Conservation (phyloP, 257 asterid species). For the Capsicum rhomboideum region DNA sequence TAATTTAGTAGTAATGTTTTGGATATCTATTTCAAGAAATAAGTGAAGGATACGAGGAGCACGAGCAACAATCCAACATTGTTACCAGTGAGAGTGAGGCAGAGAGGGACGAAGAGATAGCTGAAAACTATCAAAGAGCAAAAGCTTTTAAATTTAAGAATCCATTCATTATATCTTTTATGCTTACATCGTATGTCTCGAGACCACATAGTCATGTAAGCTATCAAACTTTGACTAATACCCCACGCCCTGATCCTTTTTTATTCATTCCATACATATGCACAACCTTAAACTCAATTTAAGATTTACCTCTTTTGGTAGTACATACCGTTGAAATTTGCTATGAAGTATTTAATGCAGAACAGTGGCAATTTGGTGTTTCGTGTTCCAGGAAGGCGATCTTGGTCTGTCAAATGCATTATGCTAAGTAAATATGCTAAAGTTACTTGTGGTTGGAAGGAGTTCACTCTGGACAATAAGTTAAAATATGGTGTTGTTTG, state of each 20-base stretch:
- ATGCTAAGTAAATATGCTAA: neutral
- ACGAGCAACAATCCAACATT: neutral
- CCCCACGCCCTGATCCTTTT: neutral
- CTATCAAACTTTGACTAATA: neutral
- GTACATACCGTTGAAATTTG: neutral
- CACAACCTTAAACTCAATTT: neutral
- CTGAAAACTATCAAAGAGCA: no score
- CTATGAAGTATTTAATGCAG: neutral
- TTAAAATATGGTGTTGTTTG: neutral
- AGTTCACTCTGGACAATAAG: neutral
- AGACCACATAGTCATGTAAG: neutral
- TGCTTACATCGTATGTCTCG: neutral
- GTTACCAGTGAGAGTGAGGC: neutral
- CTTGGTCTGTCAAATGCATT: neutral
- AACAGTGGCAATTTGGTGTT: neutral
- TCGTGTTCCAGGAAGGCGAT: neutral
- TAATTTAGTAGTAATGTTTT: no score
- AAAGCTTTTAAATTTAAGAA: slow-evolving; percentile 1
- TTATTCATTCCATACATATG: neutral
- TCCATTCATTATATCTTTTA: neutral
- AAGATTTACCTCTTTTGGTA: neutral
- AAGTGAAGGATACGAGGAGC: neutral
- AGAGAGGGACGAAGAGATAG: neutral
- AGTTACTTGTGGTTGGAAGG: slow-evolving; percentile 1
- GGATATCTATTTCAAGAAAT: no score